These are phyloP conservation scores for Ogataea allantospora DNA, from an alignment of 805 yeast species.

Conservation along the genomic window DNA sequence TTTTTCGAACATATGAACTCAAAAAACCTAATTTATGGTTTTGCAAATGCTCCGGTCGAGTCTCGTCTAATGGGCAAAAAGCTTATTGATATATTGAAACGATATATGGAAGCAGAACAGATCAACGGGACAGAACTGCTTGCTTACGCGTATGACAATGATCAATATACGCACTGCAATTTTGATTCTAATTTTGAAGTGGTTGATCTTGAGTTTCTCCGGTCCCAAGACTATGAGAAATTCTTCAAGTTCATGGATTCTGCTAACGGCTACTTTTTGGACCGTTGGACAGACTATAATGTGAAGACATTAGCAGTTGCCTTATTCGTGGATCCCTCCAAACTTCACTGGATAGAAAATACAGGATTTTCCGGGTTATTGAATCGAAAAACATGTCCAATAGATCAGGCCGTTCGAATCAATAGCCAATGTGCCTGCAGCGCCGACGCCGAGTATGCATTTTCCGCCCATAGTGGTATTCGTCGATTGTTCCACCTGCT, in stretches of 20 bases:
- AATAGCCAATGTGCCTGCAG: slow-evolving; percentile 26
- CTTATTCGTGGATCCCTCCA: slow-evolving; percentile 40
- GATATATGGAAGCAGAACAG: slow-evolving; percentile 43
- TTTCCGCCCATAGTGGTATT: slow-evolving; percentile 49
- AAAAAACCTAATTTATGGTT: slow-evolving; percentile 46
- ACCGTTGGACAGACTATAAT: slow-evolving; percentile 60
- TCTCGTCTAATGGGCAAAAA: slow-evolving; percentile 16
- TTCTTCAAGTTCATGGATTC: slow-evolving; percentile 47
- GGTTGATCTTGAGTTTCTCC: slow-evolving; percentile 48
- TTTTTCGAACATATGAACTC: slow-evolving; percentile 44
- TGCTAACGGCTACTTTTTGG: slow-evolving; percentile 54
- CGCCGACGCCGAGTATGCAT: slow-evolving; percentile 36
- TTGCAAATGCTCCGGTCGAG: slow-evolving; percentile 32
- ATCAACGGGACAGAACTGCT: slow-evolving; percentile 34
- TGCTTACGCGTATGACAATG: slow-evolving; percentile 12
- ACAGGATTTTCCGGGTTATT: slow-evolving; percentile 22
- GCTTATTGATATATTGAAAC: slow-evolving; percentile 43
- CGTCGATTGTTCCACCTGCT: slow-evolving; percentile 36
- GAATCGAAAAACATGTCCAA: slow-evolving; percentile 23
- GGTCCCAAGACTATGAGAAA: slow-evolving; percentile 44
- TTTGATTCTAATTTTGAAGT: slow-evolving; percentile 63
- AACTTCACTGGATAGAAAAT: slow-evolving; percentile 53
- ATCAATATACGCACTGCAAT: slow-evolving; percentile 40
- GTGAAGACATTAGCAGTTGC: slow-evolving; percentile 40
- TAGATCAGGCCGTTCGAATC: slow-evolving; percentile 11